Percentiles rank a stretch among this genome's conserved stretches.
These are phyloP conservation scores for Coleophoma cylindrospora DNA, from an alignment of 2,329 filamentous ascomycete species.

Conservation along the genomic window DNA sequence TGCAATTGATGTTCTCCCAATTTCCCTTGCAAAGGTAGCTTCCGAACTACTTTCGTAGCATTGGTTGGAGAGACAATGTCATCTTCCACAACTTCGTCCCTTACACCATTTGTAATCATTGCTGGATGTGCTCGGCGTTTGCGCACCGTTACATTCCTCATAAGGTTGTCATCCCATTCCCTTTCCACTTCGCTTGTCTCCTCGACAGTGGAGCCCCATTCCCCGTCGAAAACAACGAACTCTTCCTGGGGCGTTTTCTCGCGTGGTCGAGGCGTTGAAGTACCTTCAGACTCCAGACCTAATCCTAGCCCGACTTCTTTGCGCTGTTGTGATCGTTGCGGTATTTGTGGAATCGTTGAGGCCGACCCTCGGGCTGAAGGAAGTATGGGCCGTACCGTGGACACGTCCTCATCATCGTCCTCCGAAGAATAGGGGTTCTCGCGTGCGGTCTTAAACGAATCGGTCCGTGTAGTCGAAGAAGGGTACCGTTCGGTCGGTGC, in stretches of 20 bases:
- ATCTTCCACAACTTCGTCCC: slow-evolving; percentile 42
- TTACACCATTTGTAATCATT: slow-evolving; percentile 20
- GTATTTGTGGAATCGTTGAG: slow-evolving; percentile 6
- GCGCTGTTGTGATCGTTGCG: slow-evolving; percentile 10
- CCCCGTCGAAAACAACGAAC: slow-evolving; percentile 53
- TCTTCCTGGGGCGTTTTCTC: slow-evolving; percentile 36
- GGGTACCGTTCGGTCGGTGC: slow-evolving; percentile 37
- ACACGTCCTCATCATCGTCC: slow-evolving; percentile 46
- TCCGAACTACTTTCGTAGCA: slow-evolving; percentile 36
- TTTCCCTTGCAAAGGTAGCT: slow-evolving; percentile 20
- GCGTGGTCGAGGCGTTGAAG: slow-evolving; percentile 23
- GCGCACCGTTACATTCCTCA: slow-evolving; percentile 48
- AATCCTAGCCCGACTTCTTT: slow-evolving; percentile 26
- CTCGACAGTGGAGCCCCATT: slow-evolving; percentile 40
- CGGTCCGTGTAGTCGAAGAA: slow-evolving; percentile 34
- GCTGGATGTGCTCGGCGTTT: slow-evolving; percentile 27
- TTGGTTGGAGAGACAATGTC: slow-evolving; percentile 43
- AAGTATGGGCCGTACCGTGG: slow-evolving; percentile 31
- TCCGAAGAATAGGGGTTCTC: slow-evolving; percentile 57
- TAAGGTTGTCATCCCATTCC: slow-evolving; percentile 50
- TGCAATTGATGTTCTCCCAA: slow-evolving; percentile 18
- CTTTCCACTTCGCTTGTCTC: slow-evolving; percentile 40
- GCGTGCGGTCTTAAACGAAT: slow-evolving; percentile 67
- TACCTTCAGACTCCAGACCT: slow-evolving; percentile 32
- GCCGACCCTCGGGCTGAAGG: slow-evolving; percentile 18